A percentile compares a stretch with the other conserved stretches of the same genome.
Evolutionary conservation across 164 flowering plant species (phyloP).

Genomic region (Santalum album): DNA sequence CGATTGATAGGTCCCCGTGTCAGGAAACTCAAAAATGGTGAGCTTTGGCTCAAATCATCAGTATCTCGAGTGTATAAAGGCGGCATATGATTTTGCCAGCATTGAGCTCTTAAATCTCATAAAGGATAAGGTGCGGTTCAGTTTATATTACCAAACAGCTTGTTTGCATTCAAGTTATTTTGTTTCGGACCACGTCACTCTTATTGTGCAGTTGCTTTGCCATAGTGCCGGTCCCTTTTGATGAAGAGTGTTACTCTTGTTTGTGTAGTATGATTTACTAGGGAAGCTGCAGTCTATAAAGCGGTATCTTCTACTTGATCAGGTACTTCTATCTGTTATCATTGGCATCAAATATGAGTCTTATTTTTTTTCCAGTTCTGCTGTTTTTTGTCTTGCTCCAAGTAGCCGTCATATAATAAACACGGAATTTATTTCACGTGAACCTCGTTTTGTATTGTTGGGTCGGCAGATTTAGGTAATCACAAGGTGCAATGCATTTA

Average conservation of each 20-base stretch:
- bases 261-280: slow-evolving; percentile 72
- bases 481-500: too few relatives aligned
- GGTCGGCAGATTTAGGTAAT: too few relatives aligned
- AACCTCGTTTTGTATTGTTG: too few relatives aligned
- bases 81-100: slow-evolving; percentile 90
- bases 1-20: slow-evolving; percentile 56
- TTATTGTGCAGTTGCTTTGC: slow-evolving; percentile 5
- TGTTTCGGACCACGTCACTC: background rate
- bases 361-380: too few relatives aligned
- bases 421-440: too few relatives aligned
- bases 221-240: slow-evolving; percentile 7
- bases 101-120: slow-evolving; percentile 83
- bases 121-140: slow-evolving; percentile 64
- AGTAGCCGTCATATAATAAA: too few relatives aligned
- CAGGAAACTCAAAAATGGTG: slow-evolving; percentile 69
- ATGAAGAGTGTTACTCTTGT: slow-evolving; percentile 2
- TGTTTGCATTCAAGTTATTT: background rate
- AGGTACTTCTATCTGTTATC: slow-evolving; percentile 35
- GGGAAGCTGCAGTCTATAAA: slow-evolving; percentile 89
- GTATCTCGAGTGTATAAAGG: slow-evolving; percentile 82
- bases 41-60: slow-evolving; percentile 85
- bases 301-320: slow-evolving; percentile 97
- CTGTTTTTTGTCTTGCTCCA: too few relatives aligned
- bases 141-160: slow-evolving; percentile 3
- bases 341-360: background rate